Percentiles rank a stretch among this genome's conserved stretches.
phyloP scores from a whole-genome alignment of 2,329 filamentous ascomycete species.

The Scedosporium apiospermum region DNA sequence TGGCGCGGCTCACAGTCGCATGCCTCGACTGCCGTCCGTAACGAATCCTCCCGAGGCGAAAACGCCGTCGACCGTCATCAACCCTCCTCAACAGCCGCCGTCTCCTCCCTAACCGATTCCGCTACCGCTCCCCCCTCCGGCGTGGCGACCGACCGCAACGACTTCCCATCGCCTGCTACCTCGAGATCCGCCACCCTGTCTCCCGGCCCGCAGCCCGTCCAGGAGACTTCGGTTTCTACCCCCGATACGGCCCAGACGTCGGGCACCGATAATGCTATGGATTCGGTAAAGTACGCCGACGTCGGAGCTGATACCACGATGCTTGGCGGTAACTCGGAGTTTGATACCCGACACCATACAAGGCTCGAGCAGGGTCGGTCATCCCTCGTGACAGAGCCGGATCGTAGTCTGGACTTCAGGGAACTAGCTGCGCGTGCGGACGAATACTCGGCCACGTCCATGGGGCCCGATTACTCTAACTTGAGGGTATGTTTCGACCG shows the following conservation, averaged over 20 bases:
- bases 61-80: neutral
- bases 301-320: neutral
- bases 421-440: neutral
- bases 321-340: constrained; percentile 7
- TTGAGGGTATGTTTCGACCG: constrained; percentile 20
- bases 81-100: neutral
- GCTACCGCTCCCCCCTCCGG: neutral
- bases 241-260: constrained; percentile 3
- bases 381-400: constrained; percentile 13
- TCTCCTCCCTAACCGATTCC: neutral
- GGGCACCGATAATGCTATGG: constrained; percentile 19
- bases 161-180: constrained; percentile 12
- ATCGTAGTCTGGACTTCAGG: constrained; percentile 16
- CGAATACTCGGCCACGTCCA: constrained; percentile 22
- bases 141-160: neutral
- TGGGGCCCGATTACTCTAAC: constrained; percentile 27
- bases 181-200: constrained; percentile 34
- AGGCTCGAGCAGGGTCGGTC: neutral
- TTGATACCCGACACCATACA: constrained; percentile 8
- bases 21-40: neutral
- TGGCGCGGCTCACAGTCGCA: neutral
- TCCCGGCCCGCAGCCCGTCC: constrained; percentile 25
- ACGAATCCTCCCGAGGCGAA: neutral
- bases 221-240: neutral
- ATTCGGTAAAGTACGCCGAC: constrained; percentile 8